Evolutionary conservation across 2,329 filamentous ascomycete genomes (phyloP).

Genomic region (Thielaviopsis ethacetica): DNA sequence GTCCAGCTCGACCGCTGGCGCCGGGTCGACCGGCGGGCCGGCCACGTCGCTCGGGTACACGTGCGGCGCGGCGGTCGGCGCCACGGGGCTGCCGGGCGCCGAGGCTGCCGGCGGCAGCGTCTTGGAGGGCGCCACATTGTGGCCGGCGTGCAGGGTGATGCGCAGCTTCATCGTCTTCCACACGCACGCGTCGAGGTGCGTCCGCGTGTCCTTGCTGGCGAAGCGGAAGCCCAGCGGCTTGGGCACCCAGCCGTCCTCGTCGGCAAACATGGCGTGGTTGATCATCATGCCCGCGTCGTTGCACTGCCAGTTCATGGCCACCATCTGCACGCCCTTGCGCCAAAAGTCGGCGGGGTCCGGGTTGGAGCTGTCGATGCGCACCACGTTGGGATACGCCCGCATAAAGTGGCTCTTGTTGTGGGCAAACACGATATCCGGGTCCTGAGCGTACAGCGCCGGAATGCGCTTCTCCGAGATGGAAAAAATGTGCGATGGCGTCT

Average conservation of each 20-base stretch:
- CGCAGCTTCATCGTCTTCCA: conserved; percentile 45
- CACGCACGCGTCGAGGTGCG: conserved; percentile 29
- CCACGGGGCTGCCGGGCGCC: too few relatives aligned
- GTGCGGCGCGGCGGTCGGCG: conserved; percentile 16
- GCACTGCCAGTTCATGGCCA: conserved; percentile 93
- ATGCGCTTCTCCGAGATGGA: conserved; percentile 79
- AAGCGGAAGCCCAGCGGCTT: conserved; percentile 63
- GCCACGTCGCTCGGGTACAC: background rate
- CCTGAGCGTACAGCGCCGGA: conserved; percentile 36
- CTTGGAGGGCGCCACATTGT: conserved; percentile 37
- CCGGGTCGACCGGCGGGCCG: background rate
- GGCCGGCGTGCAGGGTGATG: conserved; percentile 61
- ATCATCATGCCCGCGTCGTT: conserved; percentile 90
- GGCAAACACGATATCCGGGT: conserved; percentile 58
- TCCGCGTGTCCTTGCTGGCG: conserved; percentile 22
- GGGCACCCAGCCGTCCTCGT: conserved; percentile 65
- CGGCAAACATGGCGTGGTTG: conserved; percentile 94
- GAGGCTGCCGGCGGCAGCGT: background rate
- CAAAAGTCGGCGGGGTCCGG: conserved; percentile 85
- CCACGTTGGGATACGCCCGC: conserved; percentile 73
- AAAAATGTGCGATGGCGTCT: conserved; percentile 55
- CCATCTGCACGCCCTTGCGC: conserved; percentile 94
- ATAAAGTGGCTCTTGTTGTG: conserved; percentile 85
- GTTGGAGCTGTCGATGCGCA: conserved; percentile 76
- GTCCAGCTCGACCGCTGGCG: background rate